Evolutionary conservation across 2,329 filamentous ascomycete species (phyloP).

Genomic region (Harringtonia aguacate): DNA sequence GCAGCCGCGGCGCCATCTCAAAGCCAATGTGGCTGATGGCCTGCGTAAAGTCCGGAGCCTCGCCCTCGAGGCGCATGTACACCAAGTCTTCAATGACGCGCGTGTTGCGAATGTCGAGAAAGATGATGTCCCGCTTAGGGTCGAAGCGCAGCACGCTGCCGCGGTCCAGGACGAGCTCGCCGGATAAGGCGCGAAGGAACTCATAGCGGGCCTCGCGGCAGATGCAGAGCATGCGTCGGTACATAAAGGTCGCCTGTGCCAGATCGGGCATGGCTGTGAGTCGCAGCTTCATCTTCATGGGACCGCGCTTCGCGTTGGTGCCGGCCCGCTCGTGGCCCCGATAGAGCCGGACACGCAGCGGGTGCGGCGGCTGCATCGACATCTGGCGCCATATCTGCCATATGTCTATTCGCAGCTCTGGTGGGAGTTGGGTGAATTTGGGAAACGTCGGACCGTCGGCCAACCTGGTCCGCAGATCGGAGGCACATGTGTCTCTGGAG

Average conservation of each 20-base stretch:
- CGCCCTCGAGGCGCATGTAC: background rate
- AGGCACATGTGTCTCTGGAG: too few species aligned
- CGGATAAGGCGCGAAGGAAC: constrained; percentile 3
- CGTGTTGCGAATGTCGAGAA: constrained; percentile 9
- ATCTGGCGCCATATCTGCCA: constrained; percentile 6
- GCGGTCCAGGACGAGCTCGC: background rate
- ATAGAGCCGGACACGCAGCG: constrained; percentile 12
- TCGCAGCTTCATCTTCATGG: too few species aligned
- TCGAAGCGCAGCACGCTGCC: constrained; percentile 7
- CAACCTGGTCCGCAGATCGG: too few species aligned
- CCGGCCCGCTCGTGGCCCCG: constrained; percentile 6
- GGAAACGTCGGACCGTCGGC: background rate
- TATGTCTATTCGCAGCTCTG: constrained; percentile 10
- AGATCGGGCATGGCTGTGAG: constrained; percentile 11
- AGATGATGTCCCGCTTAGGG: constrained; percentile 6
- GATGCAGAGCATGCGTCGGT: constrained; percentile 7
- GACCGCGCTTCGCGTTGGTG: too few species aligned
- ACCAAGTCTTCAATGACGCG: constrained; percentile 8
- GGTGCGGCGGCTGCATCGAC: constrained; percentile 5
- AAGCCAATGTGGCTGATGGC: constrained; percentile 10
- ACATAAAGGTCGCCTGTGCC: background rate
- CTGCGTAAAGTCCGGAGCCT: constrained; percentile 5
- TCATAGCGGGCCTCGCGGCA: constrained; percentile 10
- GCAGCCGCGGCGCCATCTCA: constrained; percentile 12
- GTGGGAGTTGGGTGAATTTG: constrained; percentile 6